Conservation (phyloP, 2,329 filamentous ascomycete species). For the Neofusicoccum ribis region DNA sequence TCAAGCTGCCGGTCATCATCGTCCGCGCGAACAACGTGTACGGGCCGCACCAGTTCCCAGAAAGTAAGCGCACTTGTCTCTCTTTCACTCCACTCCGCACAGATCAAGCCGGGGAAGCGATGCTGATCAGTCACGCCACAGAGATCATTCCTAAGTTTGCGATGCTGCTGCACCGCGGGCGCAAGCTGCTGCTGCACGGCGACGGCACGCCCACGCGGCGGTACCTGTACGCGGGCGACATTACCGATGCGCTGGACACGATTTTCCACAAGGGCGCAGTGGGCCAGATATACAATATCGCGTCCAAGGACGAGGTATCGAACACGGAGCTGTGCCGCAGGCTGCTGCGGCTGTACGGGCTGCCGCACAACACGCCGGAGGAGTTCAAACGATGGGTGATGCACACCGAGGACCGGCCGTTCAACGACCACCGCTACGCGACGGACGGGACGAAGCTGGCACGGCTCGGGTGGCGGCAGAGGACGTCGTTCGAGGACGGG, state of each 20-base stretch:
- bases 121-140: conserved; percentile 35
- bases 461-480: conserved; percentile 38
- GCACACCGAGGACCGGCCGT: conserved; percentile 75
- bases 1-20: conserved; percentile 77
- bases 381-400: conserved; percentile 67
- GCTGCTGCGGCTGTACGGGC: conserved; percentile 63
- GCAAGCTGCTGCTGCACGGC: conserved; percentile 72
- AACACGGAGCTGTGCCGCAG: conserved; percentile 69
- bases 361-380: conserved; percentile 40
- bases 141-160: conserved; percentile 85
- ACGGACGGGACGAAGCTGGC: conserved; percentile 41
- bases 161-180: conserved; percentile 65
- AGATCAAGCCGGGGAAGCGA: conserved; percentile 8
- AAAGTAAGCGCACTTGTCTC: conserved; percentile 58
- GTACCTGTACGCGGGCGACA: conserved; percentile 78
- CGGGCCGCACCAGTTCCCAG: conserved; percentile 79
- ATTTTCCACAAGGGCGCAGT: conserved; percentile 75
- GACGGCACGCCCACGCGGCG: conserved; percentile 72
- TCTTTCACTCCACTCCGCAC: neutral
- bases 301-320: conserved; percentile 74
- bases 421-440: conserved; percentile 43
- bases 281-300: conserved; percentile 80
- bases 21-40: conserved; percentile 85
- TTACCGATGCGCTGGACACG: conserved; percentile 79
- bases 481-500: conserved; percentile 38